These are phyloP conservation scores for Metschnikowia reukaufii DNA, from an alignment of 805 yeast species.

Conservation along the genomic window DNA sequence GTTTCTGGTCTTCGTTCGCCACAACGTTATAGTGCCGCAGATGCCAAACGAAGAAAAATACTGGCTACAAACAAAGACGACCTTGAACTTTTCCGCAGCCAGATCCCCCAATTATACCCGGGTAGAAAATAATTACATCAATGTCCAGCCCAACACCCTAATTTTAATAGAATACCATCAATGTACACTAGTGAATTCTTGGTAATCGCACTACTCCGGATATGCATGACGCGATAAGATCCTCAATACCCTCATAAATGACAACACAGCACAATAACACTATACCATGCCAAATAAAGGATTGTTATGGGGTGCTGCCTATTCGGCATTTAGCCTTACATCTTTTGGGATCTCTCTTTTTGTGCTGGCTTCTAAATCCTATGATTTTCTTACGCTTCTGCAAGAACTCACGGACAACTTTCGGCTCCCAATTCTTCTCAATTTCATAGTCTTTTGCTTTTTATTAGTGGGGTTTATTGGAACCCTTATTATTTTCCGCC, in stretches of 20 bases:
- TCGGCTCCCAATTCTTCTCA: slow-evolving; percentile 17
- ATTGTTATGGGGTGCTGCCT: slow-evolving; percentile 10
- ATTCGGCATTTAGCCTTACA: slow-evolving; percentile 16
- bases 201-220: slow-evolving; percentile 5
- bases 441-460: slow-evolving; percentile 18
- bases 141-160: neutral
- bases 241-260: neutral
- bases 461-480: slow-evolving; percentile 29
- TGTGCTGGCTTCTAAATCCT: slow-evolving; percentile 14
- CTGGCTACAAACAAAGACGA: slow-evolving; percentile 11
- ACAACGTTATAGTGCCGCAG: slow-evolving; percentile 1
- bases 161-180: neutral
- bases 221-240: slow-evolving; percentile 14
- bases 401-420: slow-evolving; percentile 19
- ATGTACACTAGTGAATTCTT: neutral
- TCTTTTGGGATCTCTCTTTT: slow-evolving; percentile 13
- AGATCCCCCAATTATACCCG: slow-evolving; percentile 16
- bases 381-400: slow-evolving; percentile 17
- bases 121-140: neutral
- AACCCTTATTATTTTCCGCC: slow-evolving; percentile 62
- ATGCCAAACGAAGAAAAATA: slow-evolving; percentile 12
- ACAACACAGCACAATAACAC: slow-evolving; percentile 1
- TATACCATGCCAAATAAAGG: slow-evolving; percentile 6
- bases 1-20: neutral
- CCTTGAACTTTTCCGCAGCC: slow-evolving; percentile 10